Percentiles rank a stretch among this genome's conserved stretches.
Conservation (phyloP, 768 basidiomycete species). For the Mycena kentingensis region DNA sequence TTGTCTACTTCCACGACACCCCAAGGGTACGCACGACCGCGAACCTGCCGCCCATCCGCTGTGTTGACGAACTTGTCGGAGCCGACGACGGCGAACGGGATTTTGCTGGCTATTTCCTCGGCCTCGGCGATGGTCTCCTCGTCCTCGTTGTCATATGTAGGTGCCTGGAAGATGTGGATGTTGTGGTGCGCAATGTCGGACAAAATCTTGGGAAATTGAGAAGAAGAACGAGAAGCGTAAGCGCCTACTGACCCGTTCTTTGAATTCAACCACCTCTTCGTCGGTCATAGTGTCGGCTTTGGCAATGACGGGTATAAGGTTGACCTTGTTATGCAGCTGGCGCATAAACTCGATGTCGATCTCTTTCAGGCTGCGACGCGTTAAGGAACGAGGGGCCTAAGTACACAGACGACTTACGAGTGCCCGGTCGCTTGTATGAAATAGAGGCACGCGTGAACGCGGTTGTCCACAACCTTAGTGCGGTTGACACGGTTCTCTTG, state of each 20-base stretch:
- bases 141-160: slow-evolving; percentile 96
- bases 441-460: slow-evolving; percentile 98
- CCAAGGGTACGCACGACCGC: slow-evolving; percentile 97
- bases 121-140: slow-evolving; percentile 97
- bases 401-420: slow-evolving; percentile 62
- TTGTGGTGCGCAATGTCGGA: slow-evolving; percentile 93
- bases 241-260: slow-evolving; percentile 68
- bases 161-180: slow-evolving; percentile 98
- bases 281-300: slow-evolving; percentile 98
- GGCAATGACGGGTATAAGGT: slow-evolving; percentile 97
- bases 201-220: slow-evolving; percentile 60
- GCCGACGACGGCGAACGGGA: slow-evolving; percentile 98
- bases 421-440: slow-evolving; percentile 99
- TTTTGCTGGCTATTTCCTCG: slow-evolving; percentile 97
- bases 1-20: slow-evolving; percentile 99
- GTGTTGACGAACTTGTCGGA: slow-evolving; percentile 83
- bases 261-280: slow-evolving; percentile 91
- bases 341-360: slow-evolving; percentile 99
- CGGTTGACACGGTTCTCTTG: slow-evolving; percentile 99
- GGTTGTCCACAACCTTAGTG: slow-evolving; percentile 90
- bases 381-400: slow-evolving; percentile 7
- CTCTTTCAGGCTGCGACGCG: slow-evolving; percentile 75
- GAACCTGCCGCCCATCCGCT: slow-evolving; percentile 87
- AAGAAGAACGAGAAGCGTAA: slow-evolving; percentile 6
- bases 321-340: slow-evolving; percentile 94